phyloP scores from a whole-genome alignment of 2,329 filamentous ascomycete genomes.

The Leptosphaerulina australis region DNA sequence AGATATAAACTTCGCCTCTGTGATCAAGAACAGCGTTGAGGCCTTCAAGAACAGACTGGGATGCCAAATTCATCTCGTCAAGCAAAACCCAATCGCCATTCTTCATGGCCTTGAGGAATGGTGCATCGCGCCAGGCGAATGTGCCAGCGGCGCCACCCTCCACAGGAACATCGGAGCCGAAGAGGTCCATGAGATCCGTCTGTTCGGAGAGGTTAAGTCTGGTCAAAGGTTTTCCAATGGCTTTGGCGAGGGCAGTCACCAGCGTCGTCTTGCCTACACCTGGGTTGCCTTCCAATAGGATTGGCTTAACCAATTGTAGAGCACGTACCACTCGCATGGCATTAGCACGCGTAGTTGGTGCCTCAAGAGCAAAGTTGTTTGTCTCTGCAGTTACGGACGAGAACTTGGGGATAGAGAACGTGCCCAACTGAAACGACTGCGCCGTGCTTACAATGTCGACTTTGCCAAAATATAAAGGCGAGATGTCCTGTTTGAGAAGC shows the following conservation, averaged over 20 bases:
- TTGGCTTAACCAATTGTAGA: constrained; percentile 85
- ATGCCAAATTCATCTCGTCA: constrained; percentile 98
- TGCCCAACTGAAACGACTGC: constrained; percentile 68
- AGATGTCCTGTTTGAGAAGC: constrained; percentile 69
- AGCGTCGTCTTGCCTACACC: constrained; percentile 97
- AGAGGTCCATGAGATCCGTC: constrained; percentile 96
- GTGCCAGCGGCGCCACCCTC: constrained; percentile 90
- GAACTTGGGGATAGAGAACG: constrained; percentile 70
- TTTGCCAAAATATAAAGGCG: constrained; percentile 67
- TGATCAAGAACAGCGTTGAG: constrained; percentile 97
- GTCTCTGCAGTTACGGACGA: constrained; percentile 55
- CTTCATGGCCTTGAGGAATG: constrained; percentile 96
- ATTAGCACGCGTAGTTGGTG: constrained; percentile 88
- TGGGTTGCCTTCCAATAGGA: constrained; percentile 94
- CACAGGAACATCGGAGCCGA: constrained; percentile 93
- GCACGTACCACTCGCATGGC: constrained; percentile 90
- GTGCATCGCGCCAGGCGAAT: constrained; percentile 94
- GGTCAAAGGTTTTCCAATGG: constrained; percentile 80
- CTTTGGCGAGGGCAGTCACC: constrained; percentile 79
- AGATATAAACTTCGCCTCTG: constrained; percentile 91
- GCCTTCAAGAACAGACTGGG: constrained; percentile 94
- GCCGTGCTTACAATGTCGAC: constrained; percentile 64
- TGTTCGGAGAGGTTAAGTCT: constrained; percentile 98
- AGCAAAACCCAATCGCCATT: constrained; percentile 94
- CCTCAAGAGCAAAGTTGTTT: constrained; percentile 76